These are phyloP conservation scores for Nothophaeocryptopus gaeumannii DNA, from an alignment of 2,329 filamentous ascomycete genomes.

Conservation along the genomic window DNA sequence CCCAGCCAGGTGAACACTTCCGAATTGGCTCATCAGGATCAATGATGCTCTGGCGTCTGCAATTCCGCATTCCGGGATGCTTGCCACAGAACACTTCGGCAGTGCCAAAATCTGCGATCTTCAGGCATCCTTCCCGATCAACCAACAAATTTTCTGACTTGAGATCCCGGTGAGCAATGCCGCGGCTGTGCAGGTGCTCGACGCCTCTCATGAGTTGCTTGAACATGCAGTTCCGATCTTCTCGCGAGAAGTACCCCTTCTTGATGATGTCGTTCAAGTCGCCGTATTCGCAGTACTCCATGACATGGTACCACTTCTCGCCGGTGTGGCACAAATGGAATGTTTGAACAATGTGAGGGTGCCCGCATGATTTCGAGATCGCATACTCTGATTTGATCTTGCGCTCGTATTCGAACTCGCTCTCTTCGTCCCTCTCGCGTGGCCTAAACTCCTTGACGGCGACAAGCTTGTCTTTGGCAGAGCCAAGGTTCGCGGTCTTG, in stretches of 20 bases:
- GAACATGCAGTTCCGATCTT: slow-evolving; percentile 79
- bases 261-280: slow-evolving; percentile 75
- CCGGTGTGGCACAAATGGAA: slow-evolving; percentile 68
- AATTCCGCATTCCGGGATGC: slow-evolving; percentile 68
- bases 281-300: slow-evolving; percentile 85
- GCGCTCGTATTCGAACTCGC: slow-evolving; percentile 70
- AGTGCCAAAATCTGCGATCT: slow-evolving; percentile 89
- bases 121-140: slow-evolving; percentile 74
- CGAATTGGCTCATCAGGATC: slow-evolving; percentile 69
- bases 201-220: slow-evolving; percentile 84
- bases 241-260: slow-evolving; percentile 61
- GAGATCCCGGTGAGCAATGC: slow-evolving; percentile 86
- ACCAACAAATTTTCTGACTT: slow-evolving; percentile 86
- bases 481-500: slow-evolving; percentile 55
- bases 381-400: slow-evolving; percentile 91
- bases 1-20: slow-evolving; percentile 74
- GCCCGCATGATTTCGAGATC: slow-evolving; percentile 78
- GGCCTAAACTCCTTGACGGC: slow-evolving; percentile 86
- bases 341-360: slow-evolving; percentile 84
- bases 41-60: slow-evolving; percentile 58
- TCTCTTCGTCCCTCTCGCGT: slow-evolving; percentile 65
- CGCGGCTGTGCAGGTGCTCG: slow-evolving; percentile 75
- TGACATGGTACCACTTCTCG: slow-evolving; percentile 82
- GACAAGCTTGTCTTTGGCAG: slow-evolving; percentile 57
- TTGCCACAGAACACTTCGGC: slow-evolving; percentile 81